Conservation (phyloP, 1,139 yeast genomes). For the Taiozyma sp. region DNA sequence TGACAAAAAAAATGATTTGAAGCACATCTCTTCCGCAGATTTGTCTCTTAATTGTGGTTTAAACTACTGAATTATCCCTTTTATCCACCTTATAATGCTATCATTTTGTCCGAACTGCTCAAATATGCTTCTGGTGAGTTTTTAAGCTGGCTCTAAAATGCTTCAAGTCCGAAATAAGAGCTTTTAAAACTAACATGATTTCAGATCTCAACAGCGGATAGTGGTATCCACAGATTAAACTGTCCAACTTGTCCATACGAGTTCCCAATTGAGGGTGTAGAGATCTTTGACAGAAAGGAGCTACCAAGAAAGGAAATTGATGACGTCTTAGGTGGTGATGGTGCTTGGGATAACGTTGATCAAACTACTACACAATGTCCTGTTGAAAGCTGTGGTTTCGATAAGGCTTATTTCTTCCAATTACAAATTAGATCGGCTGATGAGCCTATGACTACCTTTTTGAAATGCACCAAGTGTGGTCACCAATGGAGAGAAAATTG, state of each 20-base stretch:
- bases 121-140: slow-evolving; percentile 65
- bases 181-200: neutral
- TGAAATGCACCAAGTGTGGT: slow-evolving; percentile 87
- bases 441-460: slow-evolving; percentile 93
- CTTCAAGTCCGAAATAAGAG: neutral
- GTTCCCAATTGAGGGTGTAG: slow-evolving; percentile 77
- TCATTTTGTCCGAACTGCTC: slow-evolving; percentile 94
- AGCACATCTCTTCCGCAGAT: neutral
- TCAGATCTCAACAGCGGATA: slow-evolving; percentile 32
- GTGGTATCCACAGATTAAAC: slow-evolving; percentile 41
- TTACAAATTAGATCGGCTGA: slow-evolving; percentile 80
- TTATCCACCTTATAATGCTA: slow-evolving; percentile 44
- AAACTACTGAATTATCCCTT: neutral
- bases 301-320: slow-evolving; percentile 88
- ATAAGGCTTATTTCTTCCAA: slow-evolving; percentile 94
- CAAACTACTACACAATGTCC: slow-evolving; percentile 90
- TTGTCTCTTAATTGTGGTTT: neutral
- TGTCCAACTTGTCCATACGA: slow-evolving; percentile 96
- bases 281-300: slow-evolving; percentile 77
- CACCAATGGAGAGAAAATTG: slow-evolving; percentile 96
- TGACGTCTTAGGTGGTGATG: slow-evolving; percentile 94
- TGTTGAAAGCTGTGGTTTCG: slow-evolving; percentile 75
- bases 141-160: slow-evolving; percentile 2
- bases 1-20: neutral
- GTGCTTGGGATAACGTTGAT: slow-evolving; percentile 99